These are phyloP conservation scores for Salix arbutifolia DNA, from an alignment of 345 rosid species.

Conservation along the genomic window DNA sequence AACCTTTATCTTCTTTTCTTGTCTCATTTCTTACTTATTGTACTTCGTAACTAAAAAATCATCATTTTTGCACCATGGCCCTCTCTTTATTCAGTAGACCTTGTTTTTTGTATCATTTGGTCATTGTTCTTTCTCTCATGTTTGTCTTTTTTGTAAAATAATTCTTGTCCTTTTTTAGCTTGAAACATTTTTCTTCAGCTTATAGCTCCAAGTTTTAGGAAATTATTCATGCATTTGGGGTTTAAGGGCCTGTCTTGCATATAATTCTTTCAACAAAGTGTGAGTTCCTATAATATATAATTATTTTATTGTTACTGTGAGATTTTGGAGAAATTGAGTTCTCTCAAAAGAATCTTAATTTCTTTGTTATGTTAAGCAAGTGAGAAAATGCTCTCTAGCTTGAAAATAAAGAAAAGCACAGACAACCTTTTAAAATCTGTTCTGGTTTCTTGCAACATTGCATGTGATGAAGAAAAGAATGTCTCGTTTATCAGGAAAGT, in stretches of 20 bases:
- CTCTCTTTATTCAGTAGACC: background rate
- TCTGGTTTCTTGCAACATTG: slow-evolving; percentile 3
- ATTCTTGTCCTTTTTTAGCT: no score
- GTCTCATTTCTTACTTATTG: slow-evolving; percentile 1
- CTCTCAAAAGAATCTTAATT: slow-evolving; percentile 10
- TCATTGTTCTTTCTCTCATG: background rate
- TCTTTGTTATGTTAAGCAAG: slow-evolving; percentile 13
- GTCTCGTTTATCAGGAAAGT: background rate
- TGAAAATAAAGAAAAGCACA: slow-evolving; percentile 42
- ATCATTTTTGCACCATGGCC: slow-evolving; percentile 5
- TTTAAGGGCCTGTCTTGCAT: no score
- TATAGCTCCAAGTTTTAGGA: no score
- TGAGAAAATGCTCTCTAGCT: slow-evolving; percentile 22
- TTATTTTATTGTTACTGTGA: background rate
- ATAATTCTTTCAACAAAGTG: background rate
- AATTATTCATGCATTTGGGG: no score
- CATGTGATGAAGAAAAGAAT: background rate
- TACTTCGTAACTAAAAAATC: slow-evolving; percentile 22
- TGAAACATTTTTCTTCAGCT: no score
- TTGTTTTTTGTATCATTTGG: background rate
- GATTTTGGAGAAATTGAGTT: no score
- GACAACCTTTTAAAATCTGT: background rate
- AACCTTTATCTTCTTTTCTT: slow-evolving; percentile 36
- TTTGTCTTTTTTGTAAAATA: no score
- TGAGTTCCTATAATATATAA: background rate